These are phyloP conservation scores for Apiotrichum laibachii DNA, from an alignment of 1,284 basidiomycete species.

Conservation along the genomic window DNA sequence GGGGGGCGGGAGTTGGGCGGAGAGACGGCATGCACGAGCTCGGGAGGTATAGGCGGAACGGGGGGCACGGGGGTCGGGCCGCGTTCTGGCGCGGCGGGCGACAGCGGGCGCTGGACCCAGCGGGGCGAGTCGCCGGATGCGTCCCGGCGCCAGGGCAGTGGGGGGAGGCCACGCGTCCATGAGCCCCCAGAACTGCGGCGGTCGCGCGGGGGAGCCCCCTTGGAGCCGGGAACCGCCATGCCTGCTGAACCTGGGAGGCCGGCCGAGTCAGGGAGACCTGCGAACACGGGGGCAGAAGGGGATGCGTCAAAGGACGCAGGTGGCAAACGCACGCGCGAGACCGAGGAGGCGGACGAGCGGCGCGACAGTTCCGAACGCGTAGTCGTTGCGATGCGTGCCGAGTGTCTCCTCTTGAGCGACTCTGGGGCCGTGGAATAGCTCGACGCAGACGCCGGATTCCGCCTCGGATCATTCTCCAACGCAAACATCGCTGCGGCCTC, in stretches of 20 bases:
- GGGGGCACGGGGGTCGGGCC: neutral
- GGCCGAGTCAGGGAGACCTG: neutral
- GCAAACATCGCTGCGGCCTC: no score
- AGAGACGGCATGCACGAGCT: conserved; percentile 2
- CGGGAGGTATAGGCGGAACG: conserved; percentile 2
- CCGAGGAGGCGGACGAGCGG: neutral
- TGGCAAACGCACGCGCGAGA: no score
- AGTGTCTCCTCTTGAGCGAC: no score
- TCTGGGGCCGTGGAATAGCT: no score
- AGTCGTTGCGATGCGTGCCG: no score
- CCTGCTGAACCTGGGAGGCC: neutral
- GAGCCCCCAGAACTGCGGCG: neutral
- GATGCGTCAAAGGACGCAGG: no score
- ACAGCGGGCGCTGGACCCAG: conserved; percentile 19
- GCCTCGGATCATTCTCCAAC: no score
- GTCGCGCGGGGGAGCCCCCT: neutral
- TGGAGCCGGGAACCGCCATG: neutral
- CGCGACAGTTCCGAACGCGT: no score
- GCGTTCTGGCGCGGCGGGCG: neutral
- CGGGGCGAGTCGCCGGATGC: conserved; percentile 2
- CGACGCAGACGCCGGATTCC: no score
- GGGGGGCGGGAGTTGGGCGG: conserved; percentile 4
- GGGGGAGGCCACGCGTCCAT: conserved; percentile 7
- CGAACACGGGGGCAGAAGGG: neutral
- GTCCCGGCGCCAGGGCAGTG: conserved; percentile 18